Evolutionary conservation across 768 basidiomycete genomes (phyloP).

Genomic region (Xerocomus potaroensis): DNA sequence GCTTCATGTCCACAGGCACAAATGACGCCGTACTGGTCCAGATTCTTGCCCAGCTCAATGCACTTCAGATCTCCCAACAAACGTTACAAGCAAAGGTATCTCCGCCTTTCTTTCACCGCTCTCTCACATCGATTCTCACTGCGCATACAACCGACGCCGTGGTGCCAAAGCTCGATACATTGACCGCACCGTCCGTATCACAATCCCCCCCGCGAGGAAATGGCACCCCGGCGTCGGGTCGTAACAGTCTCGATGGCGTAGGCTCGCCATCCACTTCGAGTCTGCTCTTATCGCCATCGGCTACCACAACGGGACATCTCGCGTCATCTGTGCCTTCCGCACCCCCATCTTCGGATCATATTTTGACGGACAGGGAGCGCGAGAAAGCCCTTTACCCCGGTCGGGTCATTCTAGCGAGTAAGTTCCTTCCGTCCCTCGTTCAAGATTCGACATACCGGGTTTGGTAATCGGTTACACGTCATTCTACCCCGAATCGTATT

Average conservation of each 20-base stretch:
- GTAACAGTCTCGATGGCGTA: constrained; percentile 4
- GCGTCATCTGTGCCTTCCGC: constrained; percentile 26
- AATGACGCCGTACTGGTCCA: constrained; percentile 61
- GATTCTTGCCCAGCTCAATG: constrained; percentile 67
- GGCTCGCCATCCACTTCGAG: constrained; percentile 24
- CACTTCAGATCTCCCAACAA: constrained; percentile 72
- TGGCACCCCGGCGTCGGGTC: constrained; percentile 26
- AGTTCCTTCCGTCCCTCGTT: constrained; percentile 27
- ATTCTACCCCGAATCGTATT: constrained; percentile 11
- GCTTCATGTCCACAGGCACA: constrained; percentile 28
- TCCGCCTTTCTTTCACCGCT: neutral
- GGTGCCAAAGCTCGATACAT: constrained; percentile 46
- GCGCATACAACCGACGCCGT: neutral
- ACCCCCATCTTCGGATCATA: constrained; percentile 16
- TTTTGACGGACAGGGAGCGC: constrained; percentile 52
- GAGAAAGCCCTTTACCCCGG: constrained; percentile 78
- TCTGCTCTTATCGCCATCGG: constrained; percentile 29
- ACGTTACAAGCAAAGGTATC: constrained; percentile 73
- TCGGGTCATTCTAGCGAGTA: constrained; percentile 80
- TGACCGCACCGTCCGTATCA: constrained; percentile 28
- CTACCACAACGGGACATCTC: constrained; percentile 24
- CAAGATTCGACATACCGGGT: neutral
- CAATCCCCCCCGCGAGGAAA: constrained; percentile 23
- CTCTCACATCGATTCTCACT: constrained; percentile 1
- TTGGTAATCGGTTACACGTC: constrained; percentile 1